Base-by-base conservation (phyloP, 257 asterid genomes). In the Marsdenia floribunda region DNA sequence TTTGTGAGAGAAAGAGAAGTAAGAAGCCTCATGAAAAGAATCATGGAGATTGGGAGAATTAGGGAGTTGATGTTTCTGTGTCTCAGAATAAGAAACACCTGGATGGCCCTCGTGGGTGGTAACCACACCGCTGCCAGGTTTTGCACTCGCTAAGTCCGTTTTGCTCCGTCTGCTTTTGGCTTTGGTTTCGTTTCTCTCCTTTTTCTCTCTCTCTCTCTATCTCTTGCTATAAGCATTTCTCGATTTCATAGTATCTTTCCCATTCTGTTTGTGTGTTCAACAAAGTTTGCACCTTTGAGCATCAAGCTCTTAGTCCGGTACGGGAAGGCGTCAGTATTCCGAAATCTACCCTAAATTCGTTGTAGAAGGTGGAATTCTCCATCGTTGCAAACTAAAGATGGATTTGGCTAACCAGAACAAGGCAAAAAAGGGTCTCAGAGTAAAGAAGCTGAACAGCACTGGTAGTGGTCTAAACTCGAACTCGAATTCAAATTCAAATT, bases 101-200 rank as follows among this genome's bases (percentile, higher is more conserved):
- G 89, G 74, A 82, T 86, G 58, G 89, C 87, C 81, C 93, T 92
- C 74, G 87, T 89, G 84, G 97, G 97, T 86, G 96, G 91, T 55
- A 91, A 91, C 59, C 97, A 90, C 88, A 90, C 97, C 77, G 94
- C 96, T 63, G 76, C 97, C 73, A 84, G 96, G 79, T 91, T 91
- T 81, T 91, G 96, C 85, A 77, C 89, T 75, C 97, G 96, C 86
- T 91, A 91, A 75, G 53, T 21, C 42, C 22, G 33, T 52, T 75
- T n/a, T 61, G 13, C 14, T 81, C 74, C 53, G 65, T 63, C 71
- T 52, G 35, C 54, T 40, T 24, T 49, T 77, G 55, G 46, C 44
- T 80, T 78, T 71, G 38, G 21, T 64, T 77, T 16, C n/a, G 60
- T 19, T 18, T 18, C 58, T 53, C 22, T 53, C 22, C n/a, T n/a